Conservation (phyloP, 2,329 filamentous ascomycete genomes). For the Cryphonectria japonica region DNA sequence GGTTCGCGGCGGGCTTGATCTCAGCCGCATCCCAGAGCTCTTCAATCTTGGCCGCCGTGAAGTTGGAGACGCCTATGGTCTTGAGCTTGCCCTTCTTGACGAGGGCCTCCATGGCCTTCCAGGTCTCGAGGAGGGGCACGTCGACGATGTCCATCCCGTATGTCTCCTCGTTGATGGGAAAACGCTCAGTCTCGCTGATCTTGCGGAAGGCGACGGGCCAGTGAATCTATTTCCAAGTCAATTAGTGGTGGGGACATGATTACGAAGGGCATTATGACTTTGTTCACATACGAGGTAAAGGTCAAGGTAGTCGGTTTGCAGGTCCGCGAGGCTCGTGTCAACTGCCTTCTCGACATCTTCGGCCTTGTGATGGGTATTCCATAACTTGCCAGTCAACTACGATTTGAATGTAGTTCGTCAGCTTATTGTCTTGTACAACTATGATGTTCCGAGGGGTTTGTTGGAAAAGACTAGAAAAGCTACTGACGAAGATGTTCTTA, state of each 20-base stretch:
- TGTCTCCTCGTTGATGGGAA: constrained; percentile 46
- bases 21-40: constrained; percentile 49
- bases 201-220: constrained; percentile 49
- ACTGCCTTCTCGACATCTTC: constrained; percentile 47
- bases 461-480: background rate
- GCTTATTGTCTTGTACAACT: background rate
- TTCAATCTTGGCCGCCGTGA: constrained; percentile 52
- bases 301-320: constrained; percentile 50
- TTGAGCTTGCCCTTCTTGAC: constrained; percentile 54
- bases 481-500: constrained; percentile 38
- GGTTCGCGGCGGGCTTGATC: constrained; percentile 50
- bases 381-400: constrained; percentile 56
- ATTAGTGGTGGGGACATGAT: background rate
- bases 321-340: constrained; percentile 46
- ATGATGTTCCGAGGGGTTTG: too few species aligned
- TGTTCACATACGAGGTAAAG: constrained; percentile 43
- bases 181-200: constrained; percentile 43
- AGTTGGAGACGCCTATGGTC: constrained; percentile 61
- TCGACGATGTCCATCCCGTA: constrained; percentile 49
- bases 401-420: background rate
- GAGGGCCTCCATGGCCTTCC: constrained; percentile 60
- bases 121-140: constrained; percentile 54
- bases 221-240: constrained; percentile 49
- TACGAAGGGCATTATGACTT: too few species aligned
- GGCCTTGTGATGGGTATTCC: constrained; percentile 54